Conservation (phyloP, 768 basidiomycete species). For the Tulasnella sp. region DNA sequence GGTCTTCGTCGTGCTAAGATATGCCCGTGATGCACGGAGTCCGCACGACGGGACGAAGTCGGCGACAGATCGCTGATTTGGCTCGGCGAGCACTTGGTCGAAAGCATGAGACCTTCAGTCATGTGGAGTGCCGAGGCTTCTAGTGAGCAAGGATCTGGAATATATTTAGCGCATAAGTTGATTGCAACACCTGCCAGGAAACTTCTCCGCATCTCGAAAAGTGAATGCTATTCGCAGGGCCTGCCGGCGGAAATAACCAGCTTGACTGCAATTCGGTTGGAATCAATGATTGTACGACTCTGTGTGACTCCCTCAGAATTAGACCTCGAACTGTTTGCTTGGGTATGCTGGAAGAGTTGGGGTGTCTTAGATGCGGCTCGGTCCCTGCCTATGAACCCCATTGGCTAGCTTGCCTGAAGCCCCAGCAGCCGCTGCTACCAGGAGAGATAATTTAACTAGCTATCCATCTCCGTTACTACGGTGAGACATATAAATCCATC, state of each 20-base stretch:
- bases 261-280: neutral
- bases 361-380: no score
- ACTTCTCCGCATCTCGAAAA: neutral
- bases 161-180: neutral
- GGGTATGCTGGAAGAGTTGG: no score
- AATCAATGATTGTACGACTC: neutral
- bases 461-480: no score
- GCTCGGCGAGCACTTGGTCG: neutral
- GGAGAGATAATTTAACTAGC: no score
- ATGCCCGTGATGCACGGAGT: constrained; percentile 4
- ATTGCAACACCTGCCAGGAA: neutral
- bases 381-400: no score
- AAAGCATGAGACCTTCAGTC: neutral
- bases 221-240: neutral
- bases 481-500: no score
- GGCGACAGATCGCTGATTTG: constrained; percentile 1
- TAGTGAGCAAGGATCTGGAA: neutral
- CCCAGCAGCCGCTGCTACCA: no score
- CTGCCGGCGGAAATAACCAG: neutral
- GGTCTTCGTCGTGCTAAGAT: neutral
- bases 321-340: no score
- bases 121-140: neutral
- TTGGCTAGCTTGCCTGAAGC: no score
- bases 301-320: no score
- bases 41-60: neutral